Percentiles rank a stretch among this genome's conserved stretches.
These are phyloP conservation scores for Aspergillus incahuasiensis DNA, from an alignment of 495 filamentous ascomycete genomes.

Conservation along the genomic window DNA sequence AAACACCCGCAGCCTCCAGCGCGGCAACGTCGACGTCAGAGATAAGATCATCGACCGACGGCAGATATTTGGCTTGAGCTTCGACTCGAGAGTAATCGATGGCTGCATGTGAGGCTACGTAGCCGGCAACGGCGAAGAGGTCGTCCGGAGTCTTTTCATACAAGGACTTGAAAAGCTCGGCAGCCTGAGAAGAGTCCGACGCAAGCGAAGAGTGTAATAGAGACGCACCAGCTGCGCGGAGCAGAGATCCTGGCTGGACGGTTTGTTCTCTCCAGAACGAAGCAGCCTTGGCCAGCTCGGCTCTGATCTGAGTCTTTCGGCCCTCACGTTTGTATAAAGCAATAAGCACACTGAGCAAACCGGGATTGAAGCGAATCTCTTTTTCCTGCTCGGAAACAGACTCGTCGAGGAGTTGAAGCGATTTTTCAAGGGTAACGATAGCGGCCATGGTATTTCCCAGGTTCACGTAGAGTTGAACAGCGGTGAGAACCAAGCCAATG, in stretches of 20 bases:
- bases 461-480: slow-evolving; percentile 77
- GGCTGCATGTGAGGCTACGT: slow-evolving; percentile 77
- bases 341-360: slow-evolving; percentile 76
- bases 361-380: slow-evolving; percentile 75
- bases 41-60: slow-evolving; percentile 61
- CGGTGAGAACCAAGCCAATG: slow-evolving; percentile 75
- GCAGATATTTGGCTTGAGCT: slow-evolving; percentile 57
- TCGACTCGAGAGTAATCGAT: slow-evolving; percentile 56
- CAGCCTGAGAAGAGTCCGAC: slow-evolving; percentile 62
- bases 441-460: slow-evolving; percentile 72
- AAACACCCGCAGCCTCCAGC: slow-evolving; percentile 75
- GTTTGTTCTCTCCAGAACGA: slow-evolving; percentile 66
- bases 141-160: slow-evolving; percentile 59
- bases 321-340: slow-evolving; percentile 75
- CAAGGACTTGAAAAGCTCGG: slow-evolving; percentile 68
- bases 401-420: slow-evolving; percentile 67
- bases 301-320: slow-evolving; percentile 66
- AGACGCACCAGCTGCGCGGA: slow-evolving; percentile 73
- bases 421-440: slow-evolving; percentile 66
- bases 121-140: slow-evolving; percentile 65
- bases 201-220: slow-evolving; percentile 68
- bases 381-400: slow-evolving; percentile 57
- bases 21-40: slow-evolving; percentile 60
- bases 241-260: slow-evolving; percentile 52
- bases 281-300: slow-evolving; percentile 74